Base-by-base conservation (phyloP, 1,284 basidiomycete genomes). In the Heliocybe sulcata region DNA sequence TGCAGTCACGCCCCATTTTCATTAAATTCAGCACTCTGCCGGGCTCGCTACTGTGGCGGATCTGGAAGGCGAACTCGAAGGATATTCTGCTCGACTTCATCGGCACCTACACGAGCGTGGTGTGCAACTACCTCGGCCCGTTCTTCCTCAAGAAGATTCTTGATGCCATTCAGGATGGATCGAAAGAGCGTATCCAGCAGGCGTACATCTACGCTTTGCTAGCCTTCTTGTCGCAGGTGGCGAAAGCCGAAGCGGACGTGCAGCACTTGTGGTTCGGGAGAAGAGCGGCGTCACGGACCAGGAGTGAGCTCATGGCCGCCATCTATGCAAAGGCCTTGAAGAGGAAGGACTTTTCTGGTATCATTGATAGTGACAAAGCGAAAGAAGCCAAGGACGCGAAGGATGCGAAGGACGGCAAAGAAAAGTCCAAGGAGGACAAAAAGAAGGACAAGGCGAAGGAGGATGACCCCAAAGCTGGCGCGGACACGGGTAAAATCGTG, bases 321-420 rank as follows among this genome's bases (percentile, higher is more conserved):
- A 89, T 97, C 54, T 98, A 95, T 64, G 89, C 94, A 67, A 97
- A 97, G 68, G 87, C 94, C 0, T 73, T 97, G 42, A 88, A 88
- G 65, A 76, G 92, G 25, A 88, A 85, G 65, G 93, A 97, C 67
- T 86, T 87, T 56, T 89, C 89, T 0, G 93, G 92, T 0, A 76
- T 92, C 25, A 72, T 90, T 1, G 77, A 82, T 49, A 69, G 71
- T 61, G 73, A 76, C 59, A 65, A 25, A 62, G 80, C 73, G 62
- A 75, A 78, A 29, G 76, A 76, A 51, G 63, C 62, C 6, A 65
- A 64, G 38, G 65, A 65, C 42, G 61, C 54, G 3, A 63, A 65
- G 50, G 59, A 60, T 9, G 54, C 56, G 45, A 52, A 55, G 8
- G 29, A 31, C 4, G 52, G 42, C 19, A 23, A 42, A 45, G 65